Conservation (phyloP, 805 yeast species). For the Cyberlindnera nakhonratchasimensis region DNA sequence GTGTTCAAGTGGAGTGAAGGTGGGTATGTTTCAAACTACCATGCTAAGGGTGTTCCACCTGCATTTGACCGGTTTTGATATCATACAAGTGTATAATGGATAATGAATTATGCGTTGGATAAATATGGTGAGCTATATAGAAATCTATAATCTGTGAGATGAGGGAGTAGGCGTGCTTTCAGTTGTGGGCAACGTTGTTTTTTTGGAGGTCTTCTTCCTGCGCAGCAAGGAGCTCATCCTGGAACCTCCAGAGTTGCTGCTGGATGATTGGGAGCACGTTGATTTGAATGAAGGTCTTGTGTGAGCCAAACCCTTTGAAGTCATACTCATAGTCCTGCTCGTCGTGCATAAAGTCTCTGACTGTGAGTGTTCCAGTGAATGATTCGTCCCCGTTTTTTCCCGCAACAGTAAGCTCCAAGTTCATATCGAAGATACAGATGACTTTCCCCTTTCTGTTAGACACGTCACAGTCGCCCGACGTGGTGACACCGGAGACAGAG, state of each 20-base stretch:
- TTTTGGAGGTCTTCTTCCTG: conserved; percentile 64
- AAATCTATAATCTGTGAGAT: neutral
- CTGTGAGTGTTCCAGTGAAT: conserved; percentile 43
- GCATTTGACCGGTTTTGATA: conserved; percentile 49
- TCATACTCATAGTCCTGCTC: conserved; percentile 64
- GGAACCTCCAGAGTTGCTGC: conserved; percentile 52
- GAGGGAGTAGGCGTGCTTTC: neutral
- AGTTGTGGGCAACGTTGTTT: conserved; percentile 16
- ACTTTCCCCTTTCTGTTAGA: conserved; percentile 82
- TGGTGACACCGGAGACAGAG: conserved; percentile 37
- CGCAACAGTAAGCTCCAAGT: conserved; percentile 44
- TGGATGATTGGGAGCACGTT: conserved; percentile 51
- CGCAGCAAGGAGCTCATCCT: conserved; percentile 53
- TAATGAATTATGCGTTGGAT: conserved; percentile 1
- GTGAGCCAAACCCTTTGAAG: conserved; percentile 41
- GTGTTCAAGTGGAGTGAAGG: conserved; percentile 50
- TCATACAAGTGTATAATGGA: neutral
- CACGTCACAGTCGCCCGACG: conserved; percentile 76
- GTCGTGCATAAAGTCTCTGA: conserved; percentile 77
- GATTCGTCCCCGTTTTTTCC: conserved; percentile 35
- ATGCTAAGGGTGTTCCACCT: conserved; percentile 85
- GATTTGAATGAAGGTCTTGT: conserved; percentile 37
- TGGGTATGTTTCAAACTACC: conserved; percentile 50
- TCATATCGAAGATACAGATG: conserved; percentile 69
- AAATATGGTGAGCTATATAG: neutral